These are phyloP conservation scores for Ophiobolus disseminans DNA, from an alignment of 2,329 filamentous ascomycete genomes.

Conservation along the genomic window DNA sequence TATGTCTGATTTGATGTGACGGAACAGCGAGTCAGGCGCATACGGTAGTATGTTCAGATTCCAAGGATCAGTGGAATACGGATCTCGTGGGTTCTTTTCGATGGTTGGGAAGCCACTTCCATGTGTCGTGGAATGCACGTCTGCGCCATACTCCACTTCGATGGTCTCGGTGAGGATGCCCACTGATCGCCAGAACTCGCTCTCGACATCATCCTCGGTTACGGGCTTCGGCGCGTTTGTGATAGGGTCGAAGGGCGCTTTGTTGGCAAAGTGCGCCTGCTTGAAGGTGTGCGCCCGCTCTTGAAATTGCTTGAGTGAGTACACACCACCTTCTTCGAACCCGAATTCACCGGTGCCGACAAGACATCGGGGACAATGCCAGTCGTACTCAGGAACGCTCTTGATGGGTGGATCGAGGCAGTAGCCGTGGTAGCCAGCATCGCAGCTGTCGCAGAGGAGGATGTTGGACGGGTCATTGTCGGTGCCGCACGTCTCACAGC, in stretches of 20 bases:
- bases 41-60: slow-evolving; percentile 93
- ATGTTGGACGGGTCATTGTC: slow-evolving; percentile 75
- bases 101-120: slow-evolving; percentile 96
- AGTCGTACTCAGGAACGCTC: slow-evolving; percentile 80
- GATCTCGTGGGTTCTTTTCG: slow-evolving; percentile 85
- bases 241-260: slow-evolving; percentile 85
- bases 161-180: slow-evolving; percentile 94
- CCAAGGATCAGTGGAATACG: slow-evolving; percentile 91
- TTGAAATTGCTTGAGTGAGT: slow-evolving; percentile 94
- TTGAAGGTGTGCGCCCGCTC: slow-evolving; percentile 96
- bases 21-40: slow-evolving; percentile 88
- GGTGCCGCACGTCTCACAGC: slow-evolving; percentile 86
- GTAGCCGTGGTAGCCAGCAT: slow-evolving; percentile 82
- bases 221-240: slow-evolving; percentile 81
- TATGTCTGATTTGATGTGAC: slow-evolving; percentile 97
- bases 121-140: slow-evolving; percentile 97
- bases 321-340: slow-evolving; percentile 94
- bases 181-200: slow-evolving; percentile 95
- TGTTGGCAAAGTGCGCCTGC: slow-evolving; percentile 87
- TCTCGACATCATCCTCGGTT: slow-evolving; percentile 93
- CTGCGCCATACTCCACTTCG: slow-evolving; percentile 96
- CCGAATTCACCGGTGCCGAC: slow-evolving; percentile 97
- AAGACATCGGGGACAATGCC: slow-evolving; percentile 94
- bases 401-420: slow-evolving; percentile 89
- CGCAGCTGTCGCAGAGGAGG: slow-evolving; percentile 88